Evolutionary conservation across 352 stramenopile genomes (phyloP), one percentile per base, ranked within the genome.

Genomic region (Elongisporangium undulatum): DNA sequence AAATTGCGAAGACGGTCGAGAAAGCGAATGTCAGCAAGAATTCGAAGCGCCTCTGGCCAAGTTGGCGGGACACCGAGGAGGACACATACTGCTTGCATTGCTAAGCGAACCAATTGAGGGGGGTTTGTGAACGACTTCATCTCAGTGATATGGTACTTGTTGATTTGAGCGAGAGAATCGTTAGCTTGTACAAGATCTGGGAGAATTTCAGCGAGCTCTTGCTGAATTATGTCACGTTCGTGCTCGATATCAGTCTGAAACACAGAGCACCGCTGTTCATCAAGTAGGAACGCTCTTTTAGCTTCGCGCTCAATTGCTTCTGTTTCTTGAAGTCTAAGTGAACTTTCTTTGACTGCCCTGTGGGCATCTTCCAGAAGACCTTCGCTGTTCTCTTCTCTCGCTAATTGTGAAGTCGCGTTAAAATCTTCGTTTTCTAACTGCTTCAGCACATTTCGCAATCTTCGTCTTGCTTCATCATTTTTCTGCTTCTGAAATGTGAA

Each of bases 71-170:
- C 66, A 5, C 75, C 82, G 0, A 91, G 72, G 8, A 91, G 41
- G 0, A 91, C 78, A 49, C 82, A 91, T 29, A 91, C 82, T 1
- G 82, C 82, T 63, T 91, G 82, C 82, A 91, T 91, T 8, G 69
- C 79, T n/a, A 91, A 66, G 1, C 82, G 77, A 24, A 91, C 82
- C 4, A 89, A 67, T 49, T 91, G 79, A 0, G 82, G 82, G 0
- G 82, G 82, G 12, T 83, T 85, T 20, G 77, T 85, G 55, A 91
- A 89, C 19, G 79, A 89, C 58, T 89, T 89, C 75, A 91, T 85
- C 58, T 91, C 82, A 13, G 82, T 85, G 55, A 91, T 92, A 51
- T 90, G 79, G 51, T 87, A 70, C 57, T 90, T 92, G 67, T 88
- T 87, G 61, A 92, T 92, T 51, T 88, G 79, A 12, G 75, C 74